Evolutionary conservation across 495 filamentous ascomycete species (phyloP).

Genomic region (Viridothelium virens): DNA sequence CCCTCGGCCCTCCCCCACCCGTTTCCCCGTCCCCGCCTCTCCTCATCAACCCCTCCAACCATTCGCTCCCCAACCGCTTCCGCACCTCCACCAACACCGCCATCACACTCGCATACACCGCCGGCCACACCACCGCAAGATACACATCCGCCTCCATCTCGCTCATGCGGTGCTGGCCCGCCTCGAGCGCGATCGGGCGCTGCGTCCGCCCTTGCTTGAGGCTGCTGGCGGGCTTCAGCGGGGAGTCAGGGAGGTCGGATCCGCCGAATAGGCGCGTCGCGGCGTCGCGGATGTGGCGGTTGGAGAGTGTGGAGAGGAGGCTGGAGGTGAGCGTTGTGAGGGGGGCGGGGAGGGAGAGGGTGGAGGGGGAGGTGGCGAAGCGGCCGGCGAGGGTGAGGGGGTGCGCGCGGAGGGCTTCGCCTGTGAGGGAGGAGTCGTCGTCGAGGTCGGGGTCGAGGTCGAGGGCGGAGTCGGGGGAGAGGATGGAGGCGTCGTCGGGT

Average conservation of each 20-base stretch:
- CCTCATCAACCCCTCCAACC: constrained; percentile 61
- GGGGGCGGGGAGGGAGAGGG: constrained; percentile 59
- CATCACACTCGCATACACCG: constrained; percentile 64
- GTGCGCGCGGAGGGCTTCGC: constrained; percentile 46
- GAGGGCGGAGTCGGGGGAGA: background rate
- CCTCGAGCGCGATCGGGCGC: constrained; percentile 59
- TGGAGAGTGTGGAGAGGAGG: constrained; percentile 57
- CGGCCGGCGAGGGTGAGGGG: constrained; percentile 47
- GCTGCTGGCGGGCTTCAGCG: constrained; percentile 44
- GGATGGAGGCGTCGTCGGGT: background rate
- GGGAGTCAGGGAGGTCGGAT: constrained; percentile 60
- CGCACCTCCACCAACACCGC: constrained; percentile 75
- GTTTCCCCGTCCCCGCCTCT: constrained; percentile 61
- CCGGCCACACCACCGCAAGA: constrained; percentile 69
- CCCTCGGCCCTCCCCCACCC: no score
- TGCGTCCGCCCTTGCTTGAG: constrained; percentile 48
- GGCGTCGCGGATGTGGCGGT: constrained; percentile 62
- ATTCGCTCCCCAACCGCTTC: constrained; percentile 71
- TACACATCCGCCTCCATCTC: constrained; percentile 85
- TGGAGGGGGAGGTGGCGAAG: constrained; percentile 61
- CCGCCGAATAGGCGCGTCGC: constrained; percentile 70
- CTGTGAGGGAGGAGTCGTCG: background rate
- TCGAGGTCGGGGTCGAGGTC: constrained; percentile 25
- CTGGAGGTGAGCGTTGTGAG: constrained; percentile 60
- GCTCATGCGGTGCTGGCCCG: constrained; percentile 62